Evolutionary conservation across 1,284 basidiomycete genomes (phyloP).

Genomic region (Sanghuangporus sanghuang): DNA sequence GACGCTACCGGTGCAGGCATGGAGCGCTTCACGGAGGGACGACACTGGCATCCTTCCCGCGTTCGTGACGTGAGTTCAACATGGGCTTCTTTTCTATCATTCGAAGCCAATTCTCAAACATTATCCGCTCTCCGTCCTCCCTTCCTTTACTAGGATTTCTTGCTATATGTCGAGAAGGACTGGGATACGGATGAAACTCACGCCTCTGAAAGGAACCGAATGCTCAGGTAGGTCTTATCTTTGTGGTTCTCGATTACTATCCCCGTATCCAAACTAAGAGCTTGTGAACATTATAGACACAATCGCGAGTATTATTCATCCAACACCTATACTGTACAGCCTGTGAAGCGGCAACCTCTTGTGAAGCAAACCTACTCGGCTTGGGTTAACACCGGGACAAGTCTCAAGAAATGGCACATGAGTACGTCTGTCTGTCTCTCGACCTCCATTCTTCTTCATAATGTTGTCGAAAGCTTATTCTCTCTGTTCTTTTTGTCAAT

Average conservation of each 20-base stretch:
- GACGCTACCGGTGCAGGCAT: slow-evolving; percentile 37
- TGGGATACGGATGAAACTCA: slow-evolving; percentile 17
- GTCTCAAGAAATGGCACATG: slow-evolving; percentile 20
- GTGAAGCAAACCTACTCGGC: slow-evolving; percentile 42
- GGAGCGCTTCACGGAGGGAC: slow-evolving; percentile 40
- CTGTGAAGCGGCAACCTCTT: slow-evolving; percentile 23
- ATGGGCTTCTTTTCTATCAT: neutral
- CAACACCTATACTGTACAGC: slow-evolving; percentile 14
- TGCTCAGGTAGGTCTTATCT: slow-evolving; percentile 12
- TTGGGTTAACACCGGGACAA: slow-evolving; percentile 21
- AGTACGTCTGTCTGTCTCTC: slow-evolving; percentile 8
- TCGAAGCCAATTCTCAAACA: neutral
- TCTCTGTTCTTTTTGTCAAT: neutral
- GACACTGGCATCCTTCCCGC: slow-evolving; percentile 27
- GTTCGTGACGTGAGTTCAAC: slow-evolving; percentile 31
- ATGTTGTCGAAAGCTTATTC: neutral
- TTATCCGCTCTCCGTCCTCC: neutral
- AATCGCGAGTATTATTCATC: slow-evolving; percentile 14
- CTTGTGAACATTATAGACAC: slow-evolving; percentile 1
- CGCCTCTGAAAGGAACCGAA: slow-evolving; percentile 13
- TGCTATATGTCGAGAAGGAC: slow-evolving; percentile 38
- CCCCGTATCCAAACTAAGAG: neutral
- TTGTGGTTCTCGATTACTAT: neutral
- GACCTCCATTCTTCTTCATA: neutral
- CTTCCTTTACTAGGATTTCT: slow-evolving; percentile 30